These are phyloP conservation scores for Fistulinella cinereoalba DNA, from an alignment of 1,284 basidiomycete genomes.

Conservation along the genomic window DNA sequence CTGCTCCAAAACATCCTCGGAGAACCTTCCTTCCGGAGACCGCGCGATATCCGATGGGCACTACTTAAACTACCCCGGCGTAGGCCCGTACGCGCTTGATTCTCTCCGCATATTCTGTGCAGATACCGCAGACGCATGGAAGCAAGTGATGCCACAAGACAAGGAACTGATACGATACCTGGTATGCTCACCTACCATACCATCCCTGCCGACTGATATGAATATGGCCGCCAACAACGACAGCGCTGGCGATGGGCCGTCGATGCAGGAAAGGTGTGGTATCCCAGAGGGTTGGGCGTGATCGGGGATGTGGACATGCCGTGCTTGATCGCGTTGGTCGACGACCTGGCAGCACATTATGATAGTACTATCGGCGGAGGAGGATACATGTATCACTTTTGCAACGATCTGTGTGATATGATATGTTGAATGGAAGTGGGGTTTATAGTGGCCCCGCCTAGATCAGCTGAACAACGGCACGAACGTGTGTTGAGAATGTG, in stretches of 20 bases:
- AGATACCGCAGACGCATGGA: constrained; percentile 47
- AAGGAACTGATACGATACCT: constrained; percentile 61
- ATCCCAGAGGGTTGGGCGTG: constrained; percentile 39
- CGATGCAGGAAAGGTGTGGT: constrained; percentile 48
- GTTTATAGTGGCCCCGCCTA: too few species aligned
- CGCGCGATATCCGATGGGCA: constrained; percentile 36
- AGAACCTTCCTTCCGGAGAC: not conserved
- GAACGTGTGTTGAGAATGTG: too few species aligned
- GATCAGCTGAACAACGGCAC: too few species aligned
- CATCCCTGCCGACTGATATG: too few species aligned
- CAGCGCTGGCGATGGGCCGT: constrained; percentile 66
- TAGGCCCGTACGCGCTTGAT: constrained; percentile 62
- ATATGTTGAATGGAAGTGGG: too few species aligned
- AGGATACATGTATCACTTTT: constrained; percentile 37
- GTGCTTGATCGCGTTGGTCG: constrained; percentile 39
- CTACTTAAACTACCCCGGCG: constrained; percentile 54
- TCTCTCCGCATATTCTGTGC: constrained; percentile 65
- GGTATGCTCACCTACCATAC: constrained; percentile 35
- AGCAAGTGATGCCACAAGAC: constrained; percentile 52
- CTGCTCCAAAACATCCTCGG: not conserved
- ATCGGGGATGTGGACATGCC: constrained; percentile 33
- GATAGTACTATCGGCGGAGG: constrained; percentile 31
- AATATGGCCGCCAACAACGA: too few species aligned
- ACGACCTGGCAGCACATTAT: constrained; percentile 34
- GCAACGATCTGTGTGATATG: constrained; percentile 17